Percentiles rank a stretch among this genome's conserved stretches.
phyloP scores from a whole-genome alignment of 495 filamentous ascomycete genomes.

The Lophium mytilinum region DNA sequence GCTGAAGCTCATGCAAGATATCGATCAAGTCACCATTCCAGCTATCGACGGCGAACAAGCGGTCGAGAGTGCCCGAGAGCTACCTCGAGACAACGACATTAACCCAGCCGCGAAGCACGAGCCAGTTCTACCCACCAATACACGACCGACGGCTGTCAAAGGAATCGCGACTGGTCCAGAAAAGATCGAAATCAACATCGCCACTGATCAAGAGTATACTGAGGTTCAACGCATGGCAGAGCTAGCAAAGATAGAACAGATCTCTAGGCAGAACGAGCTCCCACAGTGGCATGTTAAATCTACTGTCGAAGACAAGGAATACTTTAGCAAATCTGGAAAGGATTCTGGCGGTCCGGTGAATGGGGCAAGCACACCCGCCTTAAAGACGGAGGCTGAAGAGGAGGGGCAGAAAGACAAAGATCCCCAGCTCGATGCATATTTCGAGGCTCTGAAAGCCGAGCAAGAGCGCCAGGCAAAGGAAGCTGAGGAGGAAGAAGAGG shows the following conservation, averaged over 20 bases:
- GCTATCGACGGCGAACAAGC: slow-evolving; percentile 81
- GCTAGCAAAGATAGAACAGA: slow-evolving; percentile 58
- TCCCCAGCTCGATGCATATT: slow-evolving; percentile 42
- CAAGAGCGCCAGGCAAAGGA: slow-evolving; percentile 26
- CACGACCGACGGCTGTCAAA: slow-evolving; percentile 60
- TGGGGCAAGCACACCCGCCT: slow-evolving; percentile 1
- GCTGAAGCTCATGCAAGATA: slow-evolving; percentile 72
- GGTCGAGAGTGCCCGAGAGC: slow-evolving; percentile 48
- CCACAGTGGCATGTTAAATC: slow-evolving; percentile 85
- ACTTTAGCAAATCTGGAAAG: slow-evolving; percentile 9
- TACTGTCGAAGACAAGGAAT: slow-evolving; percentile 52
- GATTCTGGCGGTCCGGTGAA: neutral
- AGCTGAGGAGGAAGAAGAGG: slow-evolving; percentile 34
- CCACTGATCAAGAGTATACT: slow-evolving; percentile 61
- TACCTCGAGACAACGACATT: slow-evolving; percentile 51
- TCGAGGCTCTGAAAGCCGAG: slow-evolving; percentile 45
- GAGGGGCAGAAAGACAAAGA: slow-evolving; percentile 50
- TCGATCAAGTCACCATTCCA: slow-evolving; percentile 76
- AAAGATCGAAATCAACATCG: slow-evolving; percentile 71
- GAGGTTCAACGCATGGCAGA: slow-evolving; percentile 70
- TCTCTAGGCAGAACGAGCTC: slow-evolving; percentile 76
- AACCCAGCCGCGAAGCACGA: slow-evolving; percentile 50
- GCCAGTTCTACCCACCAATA: slow-evolving; percentile 36
- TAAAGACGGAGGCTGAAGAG: slow-evolving; percentile 44
- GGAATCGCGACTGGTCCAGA: slow-evolving; percentile 60